Percentiles rank a stretch among this genome's conserved stretches.
phyloP scores from a whole-genome alignment of 768 basidiomycete species.

The Trametes punicea region DNA sequence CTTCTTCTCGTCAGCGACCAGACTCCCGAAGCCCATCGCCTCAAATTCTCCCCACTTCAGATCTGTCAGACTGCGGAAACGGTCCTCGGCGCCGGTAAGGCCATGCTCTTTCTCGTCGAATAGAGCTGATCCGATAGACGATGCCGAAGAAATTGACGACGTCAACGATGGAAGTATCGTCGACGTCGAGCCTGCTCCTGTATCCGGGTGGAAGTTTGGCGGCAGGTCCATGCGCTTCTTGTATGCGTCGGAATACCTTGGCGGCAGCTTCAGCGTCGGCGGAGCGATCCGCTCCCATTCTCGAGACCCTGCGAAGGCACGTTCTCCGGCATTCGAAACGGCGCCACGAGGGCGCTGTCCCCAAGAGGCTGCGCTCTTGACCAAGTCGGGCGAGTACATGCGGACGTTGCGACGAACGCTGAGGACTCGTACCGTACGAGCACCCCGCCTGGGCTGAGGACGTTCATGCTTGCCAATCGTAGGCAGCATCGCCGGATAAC shows the following conservation, averaged over 20 bases:
- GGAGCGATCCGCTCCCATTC: constrained; percentile 80
- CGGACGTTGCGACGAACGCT: constrained; percentile 78
- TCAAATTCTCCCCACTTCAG: constrained; percentile 94
- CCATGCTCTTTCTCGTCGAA: constrained; percentile 33
- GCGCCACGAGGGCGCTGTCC: constrained; percentile 33
- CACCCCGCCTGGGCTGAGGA: constrained; percentile 70
- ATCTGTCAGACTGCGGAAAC: constrained; percentile 79
- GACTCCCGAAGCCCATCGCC: constrained; percentile 68
- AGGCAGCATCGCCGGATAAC: constrained; percentile 81
- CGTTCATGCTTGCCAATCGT: constrained; percentile 50
- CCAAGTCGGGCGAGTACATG: constrained; percentile 84
- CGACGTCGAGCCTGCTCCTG: constrained; percentile 27
- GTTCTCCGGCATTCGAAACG: constrained; percentile 29
- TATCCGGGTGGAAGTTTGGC: constrained; percentile 52
- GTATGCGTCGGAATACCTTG: constrained; percentile 71
- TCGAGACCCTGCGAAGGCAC: constrained; percentile 54
- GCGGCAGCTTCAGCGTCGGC: constrained; percentile 52
- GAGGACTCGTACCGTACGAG: constrained; percentile 72
- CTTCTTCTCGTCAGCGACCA: constrained; percentile 57
- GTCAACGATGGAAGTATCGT: constrained; percentile 36
- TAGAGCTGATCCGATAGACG: constrained; percentile 29
- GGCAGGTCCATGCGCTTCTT: constrained; percentile 76
- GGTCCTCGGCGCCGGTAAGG: constrained; percentile 48
- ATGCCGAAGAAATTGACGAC: constrained; percentile 37
- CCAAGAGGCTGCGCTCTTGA: constrained; percentile 60